A percentile compares a stretch with the other conserved stretches of the same genome.
Conservation (phyloP, 2,329 filamentous ascomycete genomes). For the Neocatenulostroma microsporum region DNA sequence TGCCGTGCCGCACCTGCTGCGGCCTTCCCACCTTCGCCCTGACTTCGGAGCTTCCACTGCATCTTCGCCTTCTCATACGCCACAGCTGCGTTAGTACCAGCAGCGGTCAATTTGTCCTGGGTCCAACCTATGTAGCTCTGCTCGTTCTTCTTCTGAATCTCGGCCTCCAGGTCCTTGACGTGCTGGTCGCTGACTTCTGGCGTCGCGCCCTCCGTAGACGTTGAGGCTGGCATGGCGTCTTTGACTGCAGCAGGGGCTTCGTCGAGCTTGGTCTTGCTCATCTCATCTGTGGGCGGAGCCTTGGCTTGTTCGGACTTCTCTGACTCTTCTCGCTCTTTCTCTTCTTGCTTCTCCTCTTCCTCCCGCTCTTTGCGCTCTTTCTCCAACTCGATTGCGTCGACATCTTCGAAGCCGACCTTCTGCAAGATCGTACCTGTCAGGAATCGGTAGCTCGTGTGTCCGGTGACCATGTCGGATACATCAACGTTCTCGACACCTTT, state of each 20-base stretch:
- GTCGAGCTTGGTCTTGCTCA: constrained; percentile 7
- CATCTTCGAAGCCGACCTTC: constrained; percentile 47
- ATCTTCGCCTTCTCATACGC: constrained; percentile 15
- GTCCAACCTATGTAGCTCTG: constrained; percentile 37
- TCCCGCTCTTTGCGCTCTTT: constrained; percentile 38
- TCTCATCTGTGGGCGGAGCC: constrained; percentile 5
- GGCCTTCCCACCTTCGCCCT: constrained; percentile 4
- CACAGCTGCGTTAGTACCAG: constrained; percentile 20
- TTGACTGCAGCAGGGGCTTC: constrained; percentile 3
- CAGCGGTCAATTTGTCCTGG: constrained; percentile 33
- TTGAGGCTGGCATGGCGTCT: not conserved
- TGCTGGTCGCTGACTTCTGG: constrained; percentile 26
- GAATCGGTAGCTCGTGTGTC: constrained; percentile 45
- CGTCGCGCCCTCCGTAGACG: constrained; percentile 11
- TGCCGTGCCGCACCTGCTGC: constrained; percentile 4
- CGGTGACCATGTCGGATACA: constrained; percentile 43
- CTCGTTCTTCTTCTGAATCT: constrained; percentile 39
- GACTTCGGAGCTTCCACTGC: constrained; percentile 8
- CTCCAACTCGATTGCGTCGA: constrained; percentile 43
- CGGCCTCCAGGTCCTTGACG: constrained; percentile 31
- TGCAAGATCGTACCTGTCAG: constrained; percentile 45
- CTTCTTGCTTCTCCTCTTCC: constrained; percentile 33
- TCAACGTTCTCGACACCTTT: constrained; percentile 56
- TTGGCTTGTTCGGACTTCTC: constrained; percentile 22
- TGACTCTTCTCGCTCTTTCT: constrained; percentile 25